Conservation (phyloP, 2,329 filamentous ascomycete genomes). For the Colletotrichum paranaense region DNA sequence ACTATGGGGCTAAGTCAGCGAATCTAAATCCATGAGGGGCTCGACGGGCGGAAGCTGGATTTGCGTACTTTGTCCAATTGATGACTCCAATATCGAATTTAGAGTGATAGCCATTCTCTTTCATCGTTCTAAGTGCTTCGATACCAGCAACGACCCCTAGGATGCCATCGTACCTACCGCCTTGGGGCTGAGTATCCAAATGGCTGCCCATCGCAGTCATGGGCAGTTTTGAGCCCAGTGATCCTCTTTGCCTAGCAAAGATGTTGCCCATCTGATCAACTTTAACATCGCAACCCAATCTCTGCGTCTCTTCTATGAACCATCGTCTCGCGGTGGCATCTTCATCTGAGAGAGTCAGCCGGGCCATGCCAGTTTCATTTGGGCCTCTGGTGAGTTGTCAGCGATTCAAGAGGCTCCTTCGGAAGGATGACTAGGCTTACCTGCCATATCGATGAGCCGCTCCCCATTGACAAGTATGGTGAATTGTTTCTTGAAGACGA, state of each 20-base stretch:
- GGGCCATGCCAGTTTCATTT: conserved; percentile 79
- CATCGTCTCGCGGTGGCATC: conserved; percentile 81
- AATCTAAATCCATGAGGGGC: accelerated
- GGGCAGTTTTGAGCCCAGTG: conserved; percentile 65
- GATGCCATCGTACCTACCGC: conserved; percentile 81
- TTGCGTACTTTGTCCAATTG: conserved; percentile 77
- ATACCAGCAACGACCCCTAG: conserved; percentile 79
- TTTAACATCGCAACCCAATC: conserved; percentile 73
- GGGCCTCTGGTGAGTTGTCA: conserved; percentile 15
- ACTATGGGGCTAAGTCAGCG: conserved; percentile 48
- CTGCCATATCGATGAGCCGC: conserved; percentile 42
- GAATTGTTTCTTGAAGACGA: conserved; percentile 44
- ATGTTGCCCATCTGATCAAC: conserved; percentile 85
- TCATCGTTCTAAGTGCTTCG: conserved; percentile 76
- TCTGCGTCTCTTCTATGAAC: conserved; percentile 74
- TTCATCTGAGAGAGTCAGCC: conserved; percentile 76
- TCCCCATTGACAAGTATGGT: conserved; percentile 47
- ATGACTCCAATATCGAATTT: conserved; percentile 79
- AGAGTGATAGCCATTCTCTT: conserved; percentile 75
- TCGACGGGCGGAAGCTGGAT: conserved; percentile 16
- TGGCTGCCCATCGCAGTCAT: conserved; percentile 78
- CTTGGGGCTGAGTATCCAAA: conserved; percentile 72
- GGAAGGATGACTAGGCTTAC: conserved; percentile 37
- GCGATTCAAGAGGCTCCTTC: neutral
- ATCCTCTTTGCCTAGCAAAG: conserved; percentile 77